phyloP scores from a whole-genome alignment of 2,329 filamentous ascomycete species.

The Colletotrichum sp. region DNA sequence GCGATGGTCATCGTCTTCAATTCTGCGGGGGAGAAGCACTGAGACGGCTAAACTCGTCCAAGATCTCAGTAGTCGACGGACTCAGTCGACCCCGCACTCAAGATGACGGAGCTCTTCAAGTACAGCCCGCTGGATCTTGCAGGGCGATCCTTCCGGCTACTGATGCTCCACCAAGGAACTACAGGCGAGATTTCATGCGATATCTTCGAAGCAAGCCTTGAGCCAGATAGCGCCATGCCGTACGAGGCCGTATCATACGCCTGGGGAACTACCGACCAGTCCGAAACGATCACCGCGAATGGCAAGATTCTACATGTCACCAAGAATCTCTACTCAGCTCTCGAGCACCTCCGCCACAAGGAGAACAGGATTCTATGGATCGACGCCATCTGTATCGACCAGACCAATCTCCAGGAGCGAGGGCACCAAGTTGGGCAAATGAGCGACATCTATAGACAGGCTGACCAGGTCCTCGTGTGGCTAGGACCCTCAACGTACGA shows the following conservation, averaged over 20 bases:
- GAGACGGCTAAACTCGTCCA: background rate
- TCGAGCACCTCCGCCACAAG: background rate
- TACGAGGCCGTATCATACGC: background rate
- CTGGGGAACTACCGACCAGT: background rate
- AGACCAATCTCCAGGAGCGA: background rate
- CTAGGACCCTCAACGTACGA: background rate
- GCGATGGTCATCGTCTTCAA: background rate
- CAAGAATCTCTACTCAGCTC: background rate
- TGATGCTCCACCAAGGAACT: background rate
- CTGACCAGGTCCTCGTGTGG: background rate
- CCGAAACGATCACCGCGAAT: background rate
- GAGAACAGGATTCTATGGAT: background rate
- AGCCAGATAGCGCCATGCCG: background rate
- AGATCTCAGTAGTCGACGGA: background rate
- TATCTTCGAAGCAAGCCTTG: background rate
- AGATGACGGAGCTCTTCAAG: background rate
- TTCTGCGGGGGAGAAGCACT: background rate
- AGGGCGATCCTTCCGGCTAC: background rate
- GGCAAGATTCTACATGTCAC: background rate
- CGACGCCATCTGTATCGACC: background rate
- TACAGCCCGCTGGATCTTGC: background rate
- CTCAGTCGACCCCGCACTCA: background rate
- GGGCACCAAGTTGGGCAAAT: background rate
- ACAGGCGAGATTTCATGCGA: background rate
- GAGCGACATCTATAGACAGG: background rate